A percentile compares a stretch with the other conserved stretches of the same genome.
These are phyloP conservation scores for Fragosphaeria purpurea DNA, from an alignment of 2,329 filamentous ascomycete genomes.

Conservation along the genomic window DNA sequence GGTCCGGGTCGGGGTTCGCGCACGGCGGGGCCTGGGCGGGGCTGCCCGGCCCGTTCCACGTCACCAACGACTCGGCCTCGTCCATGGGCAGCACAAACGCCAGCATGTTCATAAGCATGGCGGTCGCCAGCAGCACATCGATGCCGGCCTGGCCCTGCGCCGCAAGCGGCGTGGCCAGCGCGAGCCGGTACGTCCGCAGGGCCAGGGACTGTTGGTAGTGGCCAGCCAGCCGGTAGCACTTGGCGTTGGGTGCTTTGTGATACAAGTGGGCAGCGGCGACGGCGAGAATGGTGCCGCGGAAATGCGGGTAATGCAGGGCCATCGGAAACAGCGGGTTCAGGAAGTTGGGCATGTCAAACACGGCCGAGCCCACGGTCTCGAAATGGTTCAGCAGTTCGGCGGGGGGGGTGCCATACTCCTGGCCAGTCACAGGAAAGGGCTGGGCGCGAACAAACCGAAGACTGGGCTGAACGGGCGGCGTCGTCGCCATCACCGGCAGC, in stretches of 20 bases:
- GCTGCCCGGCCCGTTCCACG: slow-evolving; percentile 1
- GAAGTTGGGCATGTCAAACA: slow-evolving; percentile 14
- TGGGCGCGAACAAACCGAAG: slow-evolving; percentile 3
- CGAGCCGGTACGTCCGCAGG: slow-evolving; percentile 11
- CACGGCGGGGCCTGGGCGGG: not conserved
- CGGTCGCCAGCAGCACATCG: slow-evolving; percentile 14
- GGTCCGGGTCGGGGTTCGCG: slow-evolving; percentile 9
- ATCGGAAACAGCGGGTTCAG: slow-evolving; percentile 9
- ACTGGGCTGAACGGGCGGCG: not conserved
- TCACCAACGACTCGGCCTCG: slow-evolving; percentile 4
- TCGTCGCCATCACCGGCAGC: not conserved
- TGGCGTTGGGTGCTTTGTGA: slow-evolving; percentile 10
- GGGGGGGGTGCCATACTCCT: slow-evolving; percentile 11
- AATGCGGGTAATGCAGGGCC: slow-evolving; percentile 9
- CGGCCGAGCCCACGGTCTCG: not conserved
- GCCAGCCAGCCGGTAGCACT: slow-evolving; percentile 12
- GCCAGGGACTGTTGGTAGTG: slow-evolving; percentile 16
- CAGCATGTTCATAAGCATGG: slow-evolving; percentile 17
- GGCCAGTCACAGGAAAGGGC: slow-evolving; percentile 5
- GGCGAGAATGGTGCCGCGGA: slow-evolving; percentile 13
- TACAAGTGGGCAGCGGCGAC: slow-evolving; percentile 13
- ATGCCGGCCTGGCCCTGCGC: slow-evolving; percentile 12
- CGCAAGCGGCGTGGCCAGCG: slow-evolving; percentile 11
- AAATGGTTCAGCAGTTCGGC: slow-evolving; percentile 14
- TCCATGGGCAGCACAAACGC: slow-evolving; percentile 15